Evolutionary conservation across 1,284 basidiomycete genomes (phyloP).

Genomic region (Heimioporus punctisporus): DNA sequence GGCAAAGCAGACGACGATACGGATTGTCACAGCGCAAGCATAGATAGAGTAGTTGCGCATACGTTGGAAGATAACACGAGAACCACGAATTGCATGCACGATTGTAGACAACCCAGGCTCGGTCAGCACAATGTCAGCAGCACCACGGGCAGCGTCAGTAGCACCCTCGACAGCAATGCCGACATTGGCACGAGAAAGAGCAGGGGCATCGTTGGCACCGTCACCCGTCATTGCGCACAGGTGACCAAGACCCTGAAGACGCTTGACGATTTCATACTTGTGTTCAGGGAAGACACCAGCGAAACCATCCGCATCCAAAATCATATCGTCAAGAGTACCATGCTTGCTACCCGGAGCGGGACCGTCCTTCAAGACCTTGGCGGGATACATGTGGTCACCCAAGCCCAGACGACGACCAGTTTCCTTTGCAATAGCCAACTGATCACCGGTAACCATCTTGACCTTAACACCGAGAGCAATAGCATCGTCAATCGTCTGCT

Average conservation of each 20-base stretch:
- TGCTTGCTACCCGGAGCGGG: constrained; percentile 71
- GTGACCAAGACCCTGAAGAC: constrained; percentile 81
- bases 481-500: constrained; percentile 98
- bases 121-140: constrained; percentile 84
- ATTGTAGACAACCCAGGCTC: constrained; percentile 89
- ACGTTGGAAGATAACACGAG: constrained; percentile 88
- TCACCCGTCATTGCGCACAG: constrained; percentile 85
- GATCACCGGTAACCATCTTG: constrained; percentile 99
- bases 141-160: constrained; percentile 85
- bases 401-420: constrained; percentile 97
- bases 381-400: constrained; percentile 88
- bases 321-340: constrained; percentile 79
- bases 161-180: constrained; percentile 91
- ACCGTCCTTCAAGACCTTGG: constrained; percentile 84
- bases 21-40: constrained; percentile 89
- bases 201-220: constrained; percentile 87
- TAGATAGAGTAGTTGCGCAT: constrained; percentile 89
- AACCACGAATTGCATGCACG: constrained; percentile 84
- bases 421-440: constrained; percentile 99
- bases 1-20: constrained; percentile 98
- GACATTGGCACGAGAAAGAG: constrained; percentile 83
- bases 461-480: constrained; percentile 96
- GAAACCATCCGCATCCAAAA: constrained; percentile 78
- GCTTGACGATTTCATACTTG: constrained; percentile 86
- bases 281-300: constrained; percentile 91